Base-by-base conservation (phyloP, 371 early-diverging fungal species). In the Amoeboradix gromovi region DNA sequence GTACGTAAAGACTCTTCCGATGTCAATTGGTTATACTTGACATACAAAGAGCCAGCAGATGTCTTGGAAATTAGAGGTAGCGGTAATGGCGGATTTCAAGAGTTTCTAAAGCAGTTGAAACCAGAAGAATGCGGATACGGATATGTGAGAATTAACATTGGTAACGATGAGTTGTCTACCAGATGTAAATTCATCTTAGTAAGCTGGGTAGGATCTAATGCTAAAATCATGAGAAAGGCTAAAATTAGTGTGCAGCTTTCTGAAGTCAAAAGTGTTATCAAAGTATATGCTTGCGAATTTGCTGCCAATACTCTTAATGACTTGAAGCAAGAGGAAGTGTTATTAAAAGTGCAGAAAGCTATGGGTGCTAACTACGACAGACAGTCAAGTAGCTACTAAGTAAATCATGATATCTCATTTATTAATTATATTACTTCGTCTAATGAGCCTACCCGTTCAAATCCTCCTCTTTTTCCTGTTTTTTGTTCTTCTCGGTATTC, bases 211-310 rank as follows among this genome's bases (percentile, higher is more conserved):
- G 91, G 90, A 30, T 74, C 80, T n/a, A 73, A 80, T 0, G 87
- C 88, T n/a, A 84, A 84, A 72, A 77, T 87, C 69, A 88, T 90
- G 90, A 82, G 89, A 31, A 85, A 85, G 71, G 91, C 89, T 29
- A 88, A 87, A 75, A 76, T 91, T 29, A 80, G 85, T 66, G 81
- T 86, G 65, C 91, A 90, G 75, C 85, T 87, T 71, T 75, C 85
- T 16, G 86, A 86, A 67, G 87, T 90, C 68, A 88, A 87, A 82
- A 78, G 76, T 29, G 79, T 87, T 29, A 66, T 88, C 65, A 80
- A 82, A 70, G 78, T 72, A 70, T 87, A 80, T 71, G 85, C 87
- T 27, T 83, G 88, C 67, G 89, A 90, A 75, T 74, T 89, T 22
- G 78, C 85, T 28, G 89, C 88, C 0, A 76, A 77, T 31, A 76